These are phyloP conservation scores for Dissoconium aciculare DNA, from an alignment of 2,329 filamentous ascomycete genomes.

Conservation along the genomic window DNA sequence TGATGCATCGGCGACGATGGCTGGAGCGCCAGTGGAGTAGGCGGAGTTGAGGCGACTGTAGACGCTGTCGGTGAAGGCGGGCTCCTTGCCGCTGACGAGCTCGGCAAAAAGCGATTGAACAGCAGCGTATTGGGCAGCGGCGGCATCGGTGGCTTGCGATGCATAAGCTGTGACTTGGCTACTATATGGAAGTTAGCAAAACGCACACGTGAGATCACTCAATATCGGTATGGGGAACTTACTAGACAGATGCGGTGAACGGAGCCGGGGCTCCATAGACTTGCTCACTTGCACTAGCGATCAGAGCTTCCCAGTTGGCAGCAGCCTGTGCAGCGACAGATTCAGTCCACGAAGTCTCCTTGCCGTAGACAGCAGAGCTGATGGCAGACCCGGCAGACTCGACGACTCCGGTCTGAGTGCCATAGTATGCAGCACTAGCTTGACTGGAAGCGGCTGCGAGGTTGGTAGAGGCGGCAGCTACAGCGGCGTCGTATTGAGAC, in stretches of 20 bases:
- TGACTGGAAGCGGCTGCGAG: conserved; percentile 34
- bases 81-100: conserved; percentile 61
- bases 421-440: conserved; percentile 32
- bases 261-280: conserved; percentile 52
- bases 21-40: conserved; percentile 52
- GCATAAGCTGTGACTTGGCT: conserved; percentile 48
- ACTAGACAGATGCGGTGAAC: conserved; percentile 32
- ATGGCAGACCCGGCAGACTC: conserved; percentile 31
- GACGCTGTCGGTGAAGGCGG: conserved; percentile 67
- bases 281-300: conserved; percentile 51
- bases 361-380: conserved; percentile 32
- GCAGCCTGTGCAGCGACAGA: conserved; percentile 42
- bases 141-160: conserved; percentile 46
- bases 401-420: conserved; percentile 28
- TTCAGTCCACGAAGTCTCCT: conserved; percentile 37
- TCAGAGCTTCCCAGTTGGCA: conserved; percentile 47
- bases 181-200: too few relatives aligned
- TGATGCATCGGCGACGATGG: conserved; percentile 36
- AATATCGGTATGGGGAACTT: too few relatives aligned
- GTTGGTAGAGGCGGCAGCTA: conserved; percentile 26
- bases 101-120: conserved; percentile 62
- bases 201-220: too few relatives aligned
- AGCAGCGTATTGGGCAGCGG: conserved; percentile 50
- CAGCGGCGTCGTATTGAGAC: conserved; percentile 18
- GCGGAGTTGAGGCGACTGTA: conserved; percentile 55